Conservation (phyloP, 2,329 filamentous ascomycete genomes). For the Fusarium phyllophilum region DNA sequence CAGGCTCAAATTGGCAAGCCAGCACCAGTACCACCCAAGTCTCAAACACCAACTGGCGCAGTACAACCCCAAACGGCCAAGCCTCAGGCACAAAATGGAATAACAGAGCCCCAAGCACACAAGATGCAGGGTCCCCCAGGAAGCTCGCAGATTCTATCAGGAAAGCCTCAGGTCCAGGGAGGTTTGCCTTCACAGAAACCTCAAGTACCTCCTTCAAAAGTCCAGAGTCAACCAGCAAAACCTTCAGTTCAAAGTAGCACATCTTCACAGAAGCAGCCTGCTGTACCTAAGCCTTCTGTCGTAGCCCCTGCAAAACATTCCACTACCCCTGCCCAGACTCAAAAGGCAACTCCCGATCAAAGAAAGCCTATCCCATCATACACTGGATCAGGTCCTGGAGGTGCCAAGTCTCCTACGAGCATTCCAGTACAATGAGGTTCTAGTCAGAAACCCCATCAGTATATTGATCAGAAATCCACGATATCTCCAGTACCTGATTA, state of each 20-base stretch:
- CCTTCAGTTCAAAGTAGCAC: background rate
- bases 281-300: background rate
- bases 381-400: rapidly evolving
- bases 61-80: background rate
- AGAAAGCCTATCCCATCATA: background rate
- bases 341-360: background rate
- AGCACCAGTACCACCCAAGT: background rate
- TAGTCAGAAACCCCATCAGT: background rate
- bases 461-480: background rate
- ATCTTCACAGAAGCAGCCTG: background rate
- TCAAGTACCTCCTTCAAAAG: background rate
- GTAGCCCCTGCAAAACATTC: background rate
- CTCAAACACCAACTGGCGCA: background rate
- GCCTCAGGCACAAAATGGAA: background rate
- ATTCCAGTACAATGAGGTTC: background rate
- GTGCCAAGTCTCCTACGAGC: background rate
- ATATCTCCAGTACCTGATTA: background rate
- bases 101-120: background rate
- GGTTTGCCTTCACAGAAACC: background rate
- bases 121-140: background rate
- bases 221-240: background rate
- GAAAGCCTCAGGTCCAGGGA: background rate
- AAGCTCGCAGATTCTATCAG: background rate
- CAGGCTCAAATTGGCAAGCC: background rate
- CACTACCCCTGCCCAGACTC: background rate